Evolutionary conservation across 495 filamentous ascomycete species (phyloP).

Genomic region (Penicillium silybi): DNA sequence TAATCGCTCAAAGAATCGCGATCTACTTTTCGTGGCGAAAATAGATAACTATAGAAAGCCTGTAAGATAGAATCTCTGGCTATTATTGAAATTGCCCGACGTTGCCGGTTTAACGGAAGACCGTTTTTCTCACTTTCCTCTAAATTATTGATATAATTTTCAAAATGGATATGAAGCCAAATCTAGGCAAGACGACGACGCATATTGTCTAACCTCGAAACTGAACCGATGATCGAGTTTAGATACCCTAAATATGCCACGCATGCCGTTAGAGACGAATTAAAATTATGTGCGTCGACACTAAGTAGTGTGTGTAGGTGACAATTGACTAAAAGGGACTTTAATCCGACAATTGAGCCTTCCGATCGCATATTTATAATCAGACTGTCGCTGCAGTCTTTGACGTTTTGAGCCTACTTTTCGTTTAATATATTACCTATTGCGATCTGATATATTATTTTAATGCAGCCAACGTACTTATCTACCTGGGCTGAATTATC

Average conservation of each 20-base stretch:
- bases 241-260: slow-evolving; percentile 5
- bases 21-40: slow-evolving; percentile 1
- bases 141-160: slow-evolving; percentile 5
- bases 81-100: slow-evolving; percentile 4
- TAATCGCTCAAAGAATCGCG: slow-evolving; percentile 2
- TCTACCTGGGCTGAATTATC: background rate
- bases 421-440: slow-evolving; percentile 3
- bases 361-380: background rate
- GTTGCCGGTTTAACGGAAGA: background rate
- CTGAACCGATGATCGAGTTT: background rate
- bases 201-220: slow-evolving; percentile 2
- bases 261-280: slow-evolving; percentile 4
- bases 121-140: slow-evolving; percentile 2
- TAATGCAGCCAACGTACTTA: slow-evolving; percentile 1
- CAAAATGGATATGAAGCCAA: slow-evolving; percentile 6
- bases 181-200: slow-evolving; percentile 2
- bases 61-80: slow-evolving; percentile 8
- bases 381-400: background rate
- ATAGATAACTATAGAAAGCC: background rate
- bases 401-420: slow-evolving; percentile 2
- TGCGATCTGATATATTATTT: slow-evolving; percentile 5
- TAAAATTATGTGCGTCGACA: background rate
- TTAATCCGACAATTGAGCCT: background rate
- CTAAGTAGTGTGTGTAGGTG: slow-evolving; percentile 4
- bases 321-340: slow-evolving; percentile 5